A percentile compares a stretch with the other conserved stretches of the same genome.
Evolutionary conservation across 768 basidiomycete species (phyloP).

Genomic region (Kwoniella sp.): DNA sequence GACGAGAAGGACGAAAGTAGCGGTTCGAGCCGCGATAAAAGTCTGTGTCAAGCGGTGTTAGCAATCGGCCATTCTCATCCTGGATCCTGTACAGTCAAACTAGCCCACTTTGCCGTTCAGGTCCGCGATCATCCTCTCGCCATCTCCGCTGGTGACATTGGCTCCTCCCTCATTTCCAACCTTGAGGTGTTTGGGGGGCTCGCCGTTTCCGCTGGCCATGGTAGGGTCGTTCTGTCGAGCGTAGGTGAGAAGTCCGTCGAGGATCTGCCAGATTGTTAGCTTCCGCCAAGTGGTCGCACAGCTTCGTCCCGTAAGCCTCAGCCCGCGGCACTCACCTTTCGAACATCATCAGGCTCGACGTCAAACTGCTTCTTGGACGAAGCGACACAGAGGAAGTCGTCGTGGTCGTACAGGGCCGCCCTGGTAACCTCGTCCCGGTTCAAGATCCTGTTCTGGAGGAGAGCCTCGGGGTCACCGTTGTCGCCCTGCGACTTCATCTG

Average conservation of each 20-base stretch:
- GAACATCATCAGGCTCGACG: conserved; percentile 23
- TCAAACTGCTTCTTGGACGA: conserved; percentile 21
- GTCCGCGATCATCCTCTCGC: conserved; percentile 23
- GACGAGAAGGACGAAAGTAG: conserved; percentile 25
- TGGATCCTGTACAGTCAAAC: not conserved
- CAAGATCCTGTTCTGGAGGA: conserved; percentile 26
- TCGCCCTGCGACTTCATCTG: conserved; percentile 20
- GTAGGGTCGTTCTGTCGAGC: conserved; percentile 29
- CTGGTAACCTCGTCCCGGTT: conserved; percentile 20
- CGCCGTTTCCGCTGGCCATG: conserved; percentile 23
- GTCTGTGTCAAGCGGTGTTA: not conserved
- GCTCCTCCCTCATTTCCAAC: conserved; percentile 29
- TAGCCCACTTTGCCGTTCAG: conserved; percentile 29
- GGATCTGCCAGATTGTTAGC: conserved; percentile 17
- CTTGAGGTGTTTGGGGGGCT: conserved; percentile 20
- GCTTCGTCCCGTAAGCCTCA: not conserved
- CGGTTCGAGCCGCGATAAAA: conserved; percentile 30
- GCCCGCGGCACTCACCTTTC: conserved; percentile 20
- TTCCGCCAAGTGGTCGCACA: too few relatives aligned
- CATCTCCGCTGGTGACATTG: conserved; percentile 18
- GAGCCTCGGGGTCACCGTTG: conserved; percentile 21
- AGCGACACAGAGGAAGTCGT: conserved; percentile 27
- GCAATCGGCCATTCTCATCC: not conserved
- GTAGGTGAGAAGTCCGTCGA: conserved; percentile 30
- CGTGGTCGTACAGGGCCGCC: conserved; percentile 24